Evolutionary conservation across 257 asterid genomes (phyloP).

Genomic region (Knoxia roxburghii): DNA sequence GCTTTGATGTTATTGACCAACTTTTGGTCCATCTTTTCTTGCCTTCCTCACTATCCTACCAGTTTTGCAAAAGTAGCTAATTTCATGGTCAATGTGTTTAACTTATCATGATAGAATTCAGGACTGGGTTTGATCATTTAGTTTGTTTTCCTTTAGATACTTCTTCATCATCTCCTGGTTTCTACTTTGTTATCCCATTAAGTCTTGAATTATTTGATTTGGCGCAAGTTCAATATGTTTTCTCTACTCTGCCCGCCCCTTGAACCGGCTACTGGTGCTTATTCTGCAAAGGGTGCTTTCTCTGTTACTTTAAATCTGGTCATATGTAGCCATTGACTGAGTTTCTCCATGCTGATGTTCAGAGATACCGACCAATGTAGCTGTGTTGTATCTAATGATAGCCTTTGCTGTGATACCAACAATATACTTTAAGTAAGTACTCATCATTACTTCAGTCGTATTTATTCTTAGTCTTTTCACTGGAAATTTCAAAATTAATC

Average conservation of each 20-base stretch:
- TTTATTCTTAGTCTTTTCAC: background rate
- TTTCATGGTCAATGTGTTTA: background rate
- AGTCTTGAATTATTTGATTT: background rate
- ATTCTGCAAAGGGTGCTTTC: background rate
- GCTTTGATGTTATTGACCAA: background rate
- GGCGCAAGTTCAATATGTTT: background rate
- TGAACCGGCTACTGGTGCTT: too few relatives aligned
- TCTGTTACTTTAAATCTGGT: background rate
- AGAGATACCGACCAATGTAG: conserved; percentile 62
- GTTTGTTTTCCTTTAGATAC: background rate
- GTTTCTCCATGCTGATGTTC: conserved; percentile 26
- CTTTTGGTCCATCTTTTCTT: background rate
- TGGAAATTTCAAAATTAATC: background rate
- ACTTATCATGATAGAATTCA: background rate
- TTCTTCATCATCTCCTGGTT: background rate
- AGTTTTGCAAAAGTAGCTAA: background rate
- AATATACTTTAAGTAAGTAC: conserved; percentile 62
- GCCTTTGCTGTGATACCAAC: conserved; percentile 84
- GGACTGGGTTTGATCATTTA: background rate
- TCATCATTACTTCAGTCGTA: conserved; percentile 2
- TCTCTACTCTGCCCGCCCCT: background rate
- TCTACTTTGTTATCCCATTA: background rate
- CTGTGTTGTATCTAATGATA: conserved; percentile 63
- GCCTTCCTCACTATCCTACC: background rate
- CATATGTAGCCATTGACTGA: background rate